Evolutionary conservation across 805 yeast genomes (phyloP).

Genomic region (Ogataea pilisensis): DNA sequence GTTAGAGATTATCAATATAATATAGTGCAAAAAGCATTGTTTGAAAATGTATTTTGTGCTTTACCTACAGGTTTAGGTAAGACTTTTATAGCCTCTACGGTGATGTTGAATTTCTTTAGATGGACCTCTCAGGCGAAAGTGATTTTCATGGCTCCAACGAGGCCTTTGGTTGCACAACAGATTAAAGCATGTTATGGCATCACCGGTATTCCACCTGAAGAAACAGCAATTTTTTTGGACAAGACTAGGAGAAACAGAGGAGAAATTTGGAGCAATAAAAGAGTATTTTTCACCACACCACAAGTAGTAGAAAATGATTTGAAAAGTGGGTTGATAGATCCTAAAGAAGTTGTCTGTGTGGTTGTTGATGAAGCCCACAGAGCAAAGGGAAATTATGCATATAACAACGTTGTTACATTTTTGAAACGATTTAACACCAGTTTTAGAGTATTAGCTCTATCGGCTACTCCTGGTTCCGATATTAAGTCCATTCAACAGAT

Average conservation of each 20-base stretch:
- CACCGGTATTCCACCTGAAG: constrained; percentile 73
- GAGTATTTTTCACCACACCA: constrained; percentile 92
- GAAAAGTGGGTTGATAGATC: constrained; percentile 67
- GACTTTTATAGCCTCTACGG: constrained; percentile 92
- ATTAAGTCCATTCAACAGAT: constrained; percentile 86
- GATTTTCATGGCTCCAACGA: constrained; percentile 94
- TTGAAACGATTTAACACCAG: constrained; percentile 59
- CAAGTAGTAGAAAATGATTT: constrained; percentile 94
- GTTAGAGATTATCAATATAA: constrained; percentile 85
- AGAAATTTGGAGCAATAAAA: constrained; percentile 69
- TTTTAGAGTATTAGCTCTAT: constrained; percentile 75
- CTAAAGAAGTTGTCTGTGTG: constrained; percentile 66
- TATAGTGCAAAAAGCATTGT: constrained; percentile 69
- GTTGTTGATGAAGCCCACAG: constrained; percentile 96
- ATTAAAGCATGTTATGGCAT: constrained; percentile 86
- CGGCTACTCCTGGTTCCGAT: constrained; percentile 94
- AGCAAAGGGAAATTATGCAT: constrained; percentile 87
- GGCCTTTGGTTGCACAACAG: constrained; percentile 95
- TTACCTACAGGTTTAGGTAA: constrained; percentile 97
- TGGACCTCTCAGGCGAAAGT: constrained; percentile 83
- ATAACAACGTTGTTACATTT: constrained; percentile 73
- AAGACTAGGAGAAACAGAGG: constrained; percentile 55
- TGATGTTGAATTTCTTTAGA: constrained; percentile 81
- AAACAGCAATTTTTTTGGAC: constrained; percentile 71
- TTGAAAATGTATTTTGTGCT: constrained; percentile 76